Conservation (phyloP, 2,329 filamentous ascomycete species). For the Microcyclosporella mali region DNA sequence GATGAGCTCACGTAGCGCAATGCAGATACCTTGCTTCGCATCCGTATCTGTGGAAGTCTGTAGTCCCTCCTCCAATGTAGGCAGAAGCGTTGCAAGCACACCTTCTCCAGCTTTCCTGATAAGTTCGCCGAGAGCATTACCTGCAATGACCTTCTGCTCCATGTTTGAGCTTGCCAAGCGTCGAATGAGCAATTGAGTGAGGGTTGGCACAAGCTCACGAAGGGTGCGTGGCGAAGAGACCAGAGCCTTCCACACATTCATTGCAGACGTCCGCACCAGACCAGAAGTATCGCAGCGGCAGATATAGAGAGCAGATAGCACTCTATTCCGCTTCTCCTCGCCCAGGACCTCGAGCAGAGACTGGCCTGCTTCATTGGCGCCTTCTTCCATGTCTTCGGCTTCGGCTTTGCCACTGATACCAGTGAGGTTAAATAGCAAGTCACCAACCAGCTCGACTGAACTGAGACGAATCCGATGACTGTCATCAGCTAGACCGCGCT, state of each 20-base stretch:
- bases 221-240: slow-evolving; percentile 87
- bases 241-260: slow-evolving; percentile 93
- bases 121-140: slow-evolving; percentile 91
- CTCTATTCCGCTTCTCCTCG: slow-evolving; percentile 93
- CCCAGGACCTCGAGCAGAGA: slow-evolving; percentile 93
- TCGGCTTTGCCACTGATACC: slow-evolving; percentile 78
- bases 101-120: slow-evolving; percentile 95
- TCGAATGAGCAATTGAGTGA: slow-evolving; percentile 90
- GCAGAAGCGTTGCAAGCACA: slow-evolving; percentile 78
- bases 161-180: slow-evolving; percentile 92
- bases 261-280: slow-evolving; percentile 79
- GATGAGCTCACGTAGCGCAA: slow-evolving; percentile 90
- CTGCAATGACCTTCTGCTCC: slow-evolving; percentile 98
- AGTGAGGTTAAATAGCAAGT: slow-evolving; percentile 94
- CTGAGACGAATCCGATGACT: slow-evolving; percentile 96
- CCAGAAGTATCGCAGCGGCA: slow-evolving; percentile 95
- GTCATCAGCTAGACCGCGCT: slow-evolving; percentile 93
- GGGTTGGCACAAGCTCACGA: slow-evolving; percentile 89
- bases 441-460: slow-evolving; percentile 94
- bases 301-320: slow-evolving; percentile 93
- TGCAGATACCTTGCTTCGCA: slow-evolving; percentile 93
- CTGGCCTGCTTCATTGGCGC: slow-evolving; percentile 76
- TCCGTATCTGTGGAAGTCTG: slow-evolving; percentile 84
- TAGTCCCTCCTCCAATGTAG: slow-evolving; percentile 86
- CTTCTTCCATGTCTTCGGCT: slow-evolving; percentile 72